Conservation (phyloP, 73 alveolate species). For the Paramecium caudatum region DNA sequence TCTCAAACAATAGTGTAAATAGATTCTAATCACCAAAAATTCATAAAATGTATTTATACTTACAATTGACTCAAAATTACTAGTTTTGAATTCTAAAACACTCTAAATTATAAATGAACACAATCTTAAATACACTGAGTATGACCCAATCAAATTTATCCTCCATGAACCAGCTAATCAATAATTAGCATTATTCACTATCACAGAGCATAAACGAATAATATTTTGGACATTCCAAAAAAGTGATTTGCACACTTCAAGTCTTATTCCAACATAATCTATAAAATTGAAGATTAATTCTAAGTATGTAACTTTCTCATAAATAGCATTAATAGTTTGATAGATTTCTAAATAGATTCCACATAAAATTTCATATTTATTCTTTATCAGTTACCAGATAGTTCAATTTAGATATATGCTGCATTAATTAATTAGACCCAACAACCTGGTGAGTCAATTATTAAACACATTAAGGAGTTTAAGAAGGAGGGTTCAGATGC, state of each 20-base stretch:
- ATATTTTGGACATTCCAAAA: neutral
- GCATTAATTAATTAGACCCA: neutral
- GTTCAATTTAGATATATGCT: neutral
- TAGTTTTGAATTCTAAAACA: conserved; percentile 3
- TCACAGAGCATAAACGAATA: neutral
- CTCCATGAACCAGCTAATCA: neutral
- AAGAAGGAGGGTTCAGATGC: neutral
- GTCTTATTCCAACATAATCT: neutral
- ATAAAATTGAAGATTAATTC: neutral
- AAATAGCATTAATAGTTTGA: conserved; percentile 1
- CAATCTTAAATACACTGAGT: conserved; percentile 30
- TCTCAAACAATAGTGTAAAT: neutral
- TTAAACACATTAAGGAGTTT: neutral
- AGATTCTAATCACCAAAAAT: neutral
- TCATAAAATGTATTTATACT: neutral
- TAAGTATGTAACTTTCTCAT: neutral
- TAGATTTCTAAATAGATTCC: conserved; percentile 10
- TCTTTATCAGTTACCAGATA: neutral
- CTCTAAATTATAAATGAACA: conserved; percentile 4
- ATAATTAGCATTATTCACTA: neutral
- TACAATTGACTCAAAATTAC: neutral
- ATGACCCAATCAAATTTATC: neutral
- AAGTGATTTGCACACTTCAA: neutral
- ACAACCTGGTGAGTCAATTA: neutral
- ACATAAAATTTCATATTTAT: conserved; percentile 2